A percentile compares a stretch with the other conserved stretches of the same genome.
phyloP scores from a whole-genome alignment of 2,329 filamentous ascomycete genomes.

The Ascochyta fabae region DNA sequence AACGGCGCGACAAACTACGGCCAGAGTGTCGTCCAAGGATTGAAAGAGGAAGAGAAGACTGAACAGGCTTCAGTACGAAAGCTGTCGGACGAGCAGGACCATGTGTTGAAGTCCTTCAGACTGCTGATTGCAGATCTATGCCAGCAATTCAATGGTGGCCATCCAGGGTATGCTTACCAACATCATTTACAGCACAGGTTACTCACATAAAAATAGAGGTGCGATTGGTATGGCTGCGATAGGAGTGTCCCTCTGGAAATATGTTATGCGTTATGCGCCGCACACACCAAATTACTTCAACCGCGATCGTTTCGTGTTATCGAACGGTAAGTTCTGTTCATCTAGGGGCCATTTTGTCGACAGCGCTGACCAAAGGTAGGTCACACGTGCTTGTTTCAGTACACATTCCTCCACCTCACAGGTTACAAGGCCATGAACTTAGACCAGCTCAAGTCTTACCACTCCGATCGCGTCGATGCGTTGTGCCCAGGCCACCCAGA shows the following conservation, averaged over 20 bases:
- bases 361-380: constrained; percentile 33
- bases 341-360: too few relatives aligned
- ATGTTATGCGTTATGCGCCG: constrained; percentile 66
- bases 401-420: constrained; percentile 60
- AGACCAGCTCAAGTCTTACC: constrained; percentile 64
- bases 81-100: constrained; percentile 49
- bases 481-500: constrained; percentile 64
- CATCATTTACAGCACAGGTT: neutral
- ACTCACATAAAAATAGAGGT: constrained; percentile 45
- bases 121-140: constrained; percentile 71
- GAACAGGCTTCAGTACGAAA: constrained; percentile 26
- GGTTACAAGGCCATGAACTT: constrained; percentile 64
- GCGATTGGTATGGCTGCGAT: constrained; percentile 70
- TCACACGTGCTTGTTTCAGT: constrained; percentile 63
- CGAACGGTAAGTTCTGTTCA: constrained; percentile 55
- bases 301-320: constrained; percentile 67
- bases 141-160: constrained; percentile 72
- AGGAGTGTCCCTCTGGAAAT: constrained; percentile 66
- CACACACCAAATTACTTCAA: constrained; percentile 64
- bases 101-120: constrained; percentile 66
- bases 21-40: constrained; percentile 29
- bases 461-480: constrained; percentile 56
- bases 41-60: constrained; percentile 33
- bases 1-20: constrained; percentile 32
- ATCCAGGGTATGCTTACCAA: constrained; percentile 63